Evolutionary conservation across 305 asterid genomes (phyloP).

Genomic region (Solanum chacoense): DNA sequence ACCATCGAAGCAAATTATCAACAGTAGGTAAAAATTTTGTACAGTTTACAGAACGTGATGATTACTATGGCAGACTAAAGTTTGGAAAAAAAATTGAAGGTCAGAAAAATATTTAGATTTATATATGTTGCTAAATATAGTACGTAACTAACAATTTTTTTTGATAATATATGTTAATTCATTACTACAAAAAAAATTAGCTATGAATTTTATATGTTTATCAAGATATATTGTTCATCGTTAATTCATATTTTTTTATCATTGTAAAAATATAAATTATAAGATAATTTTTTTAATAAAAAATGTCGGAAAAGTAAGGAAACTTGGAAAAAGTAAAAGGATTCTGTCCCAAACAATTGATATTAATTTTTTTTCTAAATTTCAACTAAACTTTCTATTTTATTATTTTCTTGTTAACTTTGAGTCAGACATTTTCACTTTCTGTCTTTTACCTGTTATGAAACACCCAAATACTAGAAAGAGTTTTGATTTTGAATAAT

Average conservation of each 20-base stretch:
- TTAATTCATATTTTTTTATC: no score
- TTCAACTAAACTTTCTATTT: background rate
- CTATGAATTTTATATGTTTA: background rate
- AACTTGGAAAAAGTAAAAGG: background rate
- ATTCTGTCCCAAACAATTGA: background rate
- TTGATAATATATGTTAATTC: background rate
- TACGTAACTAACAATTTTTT: background rate
- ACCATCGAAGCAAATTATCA: slow-evolving; percentile 10
- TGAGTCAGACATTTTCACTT: slow-evolving; percentile 31
- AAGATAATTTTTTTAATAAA: background rate
- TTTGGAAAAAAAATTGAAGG: slow-evolving; percentile 4
- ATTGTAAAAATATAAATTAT: no score
- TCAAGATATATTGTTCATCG: background rate
- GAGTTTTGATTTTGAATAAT: background rate
- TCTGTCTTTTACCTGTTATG: slow-evolving; percentile 45
- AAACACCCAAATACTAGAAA: slow-evolving; percentile 57
- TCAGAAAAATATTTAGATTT: background rate
- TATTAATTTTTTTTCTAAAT: background rate
- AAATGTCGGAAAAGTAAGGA: background rate
- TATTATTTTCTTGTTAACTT: background rate
- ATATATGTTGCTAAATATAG: background rate
- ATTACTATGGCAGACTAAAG: slow-evolving; percentile 28
- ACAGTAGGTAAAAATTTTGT: slow-evolving; percentile 16
- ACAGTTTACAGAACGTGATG: slow-evolving; percentile 19
- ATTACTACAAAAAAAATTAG: background rate